phyloP scores from a whole-genome alignment of 176 grass and related monocot genomes.

The Sorghum bicolor region Sorghum_bicolor_NCBIv3 NC_012872.2:56257001-56257500 shows the following conservation, averaged over 20 bases:
- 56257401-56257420: too few species aligned
- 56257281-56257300: background rate
- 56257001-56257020: background rate
- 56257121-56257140: conserved; percentile 17
- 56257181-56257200: conserved; percentile 24
- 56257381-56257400: too few species aligned
- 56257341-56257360: too few species aligned
- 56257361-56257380: too few species aligned
- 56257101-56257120: conserved; percentile 29
- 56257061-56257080: conserved; percentile 31
- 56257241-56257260: background rate
- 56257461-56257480: too few species aligned
- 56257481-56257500: too few species aligned
- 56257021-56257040: conserved; percentile 30
- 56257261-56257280: background rate
- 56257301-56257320: background rate
- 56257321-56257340: background rate
- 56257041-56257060: conserved; percentile 20
- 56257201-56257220: conserved; percentile 31
- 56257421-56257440: too few species aligned
- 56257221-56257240: conserved; percentile 22
- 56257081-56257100: conserved; percentile 25
- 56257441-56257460: too few species aligned
- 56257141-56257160: conserved; percentile 14
- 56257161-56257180: background rate